Evolutionary conservation across 495 filamentous ascomycete species (phyloP), one percentile per base, ranked within the genome.

Genomic region (Podospora conica): DNA sequence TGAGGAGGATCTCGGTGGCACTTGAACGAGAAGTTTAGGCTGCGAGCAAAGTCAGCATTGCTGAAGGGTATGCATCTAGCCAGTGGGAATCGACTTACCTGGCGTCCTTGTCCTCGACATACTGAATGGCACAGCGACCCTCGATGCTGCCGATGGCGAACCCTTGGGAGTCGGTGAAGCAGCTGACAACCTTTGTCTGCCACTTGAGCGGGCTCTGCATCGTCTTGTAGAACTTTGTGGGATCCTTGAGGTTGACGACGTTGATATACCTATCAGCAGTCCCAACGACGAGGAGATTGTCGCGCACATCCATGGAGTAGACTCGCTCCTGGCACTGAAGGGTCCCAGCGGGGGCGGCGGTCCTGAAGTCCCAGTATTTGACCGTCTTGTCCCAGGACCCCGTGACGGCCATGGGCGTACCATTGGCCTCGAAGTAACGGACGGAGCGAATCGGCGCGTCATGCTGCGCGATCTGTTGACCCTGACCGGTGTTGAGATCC

Each of bases 331-430:
- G 88, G 70, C 88, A 89, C 8, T 82, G 77, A 22, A 97, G 64
- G 9, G 80, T 76, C 1, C 82, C 90, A 28, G 88, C 86, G 6
- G 91, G 85, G 21, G 56, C 56, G 40, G 80, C 76, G 66, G 85
- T 81, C 20, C 92, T 88, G 58, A 96, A 76, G 75, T 98, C 94
- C 94, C 94, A 98, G 79, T 94, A 96, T 75, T 95, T 96, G 76
- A 98, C 80, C 1, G 88, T 95, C 81, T 95, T 96, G 79, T 98
- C 94, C 94, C 94, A 98, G 3, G 90, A 93, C 40, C 94, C 94
- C 1, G 94, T 95, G 24, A 93, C 87, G 29, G 97, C 82, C 74
- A 95, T 87, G 68, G 80, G 88, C 63, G 76, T 74, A 55, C 80
- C 78, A 69, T 78, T 81, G 61, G 75, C 82, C 70, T 85, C 82